Evolutionary conservation across 83 land plant genomes (phyloP).

Genomic region (Picea mariana): DNA sequence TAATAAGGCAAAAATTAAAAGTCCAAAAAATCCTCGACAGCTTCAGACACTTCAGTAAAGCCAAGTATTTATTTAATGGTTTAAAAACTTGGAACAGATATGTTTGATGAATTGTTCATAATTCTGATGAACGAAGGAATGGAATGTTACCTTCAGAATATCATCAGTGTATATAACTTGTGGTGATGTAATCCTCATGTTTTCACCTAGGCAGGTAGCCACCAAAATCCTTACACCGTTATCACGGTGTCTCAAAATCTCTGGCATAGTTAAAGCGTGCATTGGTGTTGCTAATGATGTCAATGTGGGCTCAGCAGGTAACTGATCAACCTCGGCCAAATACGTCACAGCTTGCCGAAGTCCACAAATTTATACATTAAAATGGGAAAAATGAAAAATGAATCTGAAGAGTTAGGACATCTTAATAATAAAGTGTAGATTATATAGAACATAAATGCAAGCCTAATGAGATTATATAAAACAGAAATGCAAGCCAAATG

Average conservation of each 20-base stretch:
- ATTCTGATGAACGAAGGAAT: neutral
- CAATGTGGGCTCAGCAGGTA: conserved; percentile 44
- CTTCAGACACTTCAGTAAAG: too few relatives aligned
- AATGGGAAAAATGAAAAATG: neutral
- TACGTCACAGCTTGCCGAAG: conserved; percentile 57
- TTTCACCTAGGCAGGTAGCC: conserved; percentile 76
- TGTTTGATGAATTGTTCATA: neutral
- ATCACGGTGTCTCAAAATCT: conserved; percentile 65
- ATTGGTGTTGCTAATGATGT: conserved; percentile 54
- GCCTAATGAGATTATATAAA: too few relatives aligned
- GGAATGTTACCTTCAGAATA: conserved; percentile 48
- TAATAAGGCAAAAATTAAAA: conserved; percentile 7
- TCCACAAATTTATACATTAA: neutral
- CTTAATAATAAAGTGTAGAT: neutral
- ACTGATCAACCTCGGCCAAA: conserved; percentile 67
- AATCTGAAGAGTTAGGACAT: neutral
- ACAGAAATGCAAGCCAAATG: too few relatives aligned
- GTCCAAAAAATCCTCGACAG: neutral
- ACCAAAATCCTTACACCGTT: conserved; percentile 63
- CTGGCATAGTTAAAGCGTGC: conserved; percentile 50
- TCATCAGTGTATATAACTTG: conserved; percentile 74
- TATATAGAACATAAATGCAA: too few relatives aligned
- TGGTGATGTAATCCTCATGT: conserved; percentile 79
- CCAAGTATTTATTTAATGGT: too few relatives aligned
- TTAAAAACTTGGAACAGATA: neutral